These are phyloP conservation scores for Suillus luteus DNA, from an alignment of 768 basidiomycete genomes.

Conservation along the genomic window DNA sequence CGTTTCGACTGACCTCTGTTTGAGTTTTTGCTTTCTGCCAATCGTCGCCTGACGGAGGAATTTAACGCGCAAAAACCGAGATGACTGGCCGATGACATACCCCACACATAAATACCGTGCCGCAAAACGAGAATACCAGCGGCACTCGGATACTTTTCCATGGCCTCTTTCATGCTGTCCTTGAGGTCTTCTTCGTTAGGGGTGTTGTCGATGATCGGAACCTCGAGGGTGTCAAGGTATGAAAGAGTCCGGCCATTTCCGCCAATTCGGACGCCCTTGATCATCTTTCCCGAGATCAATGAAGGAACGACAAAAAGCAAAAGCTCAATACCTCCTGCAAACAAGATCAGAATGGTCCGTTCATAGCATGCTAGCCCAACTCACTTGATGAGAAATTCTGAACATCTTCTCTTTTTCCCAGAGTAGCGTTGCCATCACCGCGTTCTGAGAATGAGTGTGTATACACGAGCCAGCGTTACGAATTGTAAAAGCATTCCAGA, in stretches of 20 bases:
- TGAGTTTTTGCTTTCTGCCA: slow-evolving; percentile 93
- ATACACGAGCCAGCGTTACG: slow-evolving; percentile 83
- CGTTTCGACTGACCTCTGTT: slow-evolving; percentile 56
- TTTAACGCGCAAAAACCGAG: slow-evolving; percentile 16
- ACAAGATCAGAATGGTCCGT: not conserved
- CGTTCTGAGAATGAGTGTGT: slow-evolving; percentile 90
- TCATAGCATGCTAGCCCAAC: not conserved
- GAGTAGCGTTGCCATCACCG: slow-evolving; percentile 84
- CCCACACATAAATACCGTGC: slow-evolving; percentile 88
- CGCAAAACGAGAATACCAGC: slow-evolving; percentile 75
- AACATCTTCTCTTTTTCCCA: slow-evolving; percentile 67
- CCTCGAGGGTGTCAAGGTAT: slow-evolving; percentile 81
- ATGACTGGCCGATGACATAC: slow-evolving; percentile 38
- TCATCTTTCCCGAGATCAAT: slow-evolving; percentile 61
- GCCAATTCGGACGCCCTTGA: slow-evolving; percentile 80
- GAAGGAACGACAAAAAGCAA: not conserved
- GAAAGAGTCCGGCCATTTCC: slow-evolving; percentile 77
- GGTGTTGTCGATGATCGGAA: slow-evolving; percentile 92
- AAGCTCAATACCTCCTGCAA: slow-evolving; percentile 42
- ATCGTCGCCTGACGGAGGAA: slow-evolving; percentile 47
- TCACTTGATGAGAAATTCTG: slow-evolving; percentile 79
- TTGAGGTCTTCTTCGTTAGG: slow-evolving; percentile 88
- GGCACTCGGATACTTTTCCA: slow-evolving; percentile 77
- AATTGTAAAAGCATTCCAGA: slow-evolving; percentile 89
- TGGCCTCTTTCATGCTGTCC: slow-evolving; percentile 86